Base-by-base conservation (phyloP, 2,329 filamentous ascomycete species). In the Fusarium pseudocircinatum region DNA sequence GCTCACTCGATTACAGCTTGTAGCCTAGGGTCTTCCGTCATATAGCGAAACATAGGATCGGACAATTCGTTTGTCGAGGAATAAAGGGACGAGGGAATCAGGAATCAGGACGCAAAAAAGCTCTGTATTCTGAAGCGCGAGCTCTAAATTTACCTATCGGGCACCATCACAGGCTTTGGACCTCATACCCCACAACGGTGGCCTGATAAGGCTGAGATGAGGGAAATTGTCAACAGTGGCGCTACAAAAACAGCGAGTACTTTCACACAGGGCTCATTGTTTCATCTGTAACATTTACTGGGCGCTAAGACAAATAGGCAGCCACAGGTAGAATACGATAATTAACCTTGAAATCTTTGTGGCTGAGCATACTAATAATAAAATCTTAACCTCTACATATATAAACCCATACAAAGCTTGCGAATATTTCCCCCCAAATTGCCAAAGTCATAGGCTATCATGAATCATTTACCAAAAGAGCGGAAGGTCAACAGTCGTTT, bases 271-370 rank as follows among this genome's bases (percentile, higher is more conserved):
- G 4, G 18, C 18, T 4, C 2, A 22, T 11, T 46, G 16, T n/a
- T n/a, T n/a, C n/a, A n/a, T n/a, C n/a, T n/a, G n/a, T n/a, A n/a
- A n/a, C n/a, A n/a, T n/a, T n/a, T n/a, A n/a, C n/a, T n/a, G n/a
- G n/a, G n/a, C n/a, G n/a, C n/a, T n/a, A n/a, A n/a, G n/a, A n/a
- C n/a, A n/a, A n/a, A n/a, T 3, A 16, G 4, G 20, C 3, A 30
- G 2, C 2, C 4, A n/a, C 3, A 7, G 28, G 20, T 1, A 30
- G 3, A 24, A 20, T 6, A 50, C 30, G 12, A 11, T 8, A 9
- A 7, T 34, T 24, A 3, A 3, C 7, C 22, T 34, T 34, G 9
- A 7, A 20, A 14, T 2, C 8, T 11, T 12, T 0, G 3, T 8
- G 49, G 9, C 3, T 26, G n/a, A 9, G 13, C 13, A 2, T 22